These are phyloP conservation scores for Cytospora piceicola DNA, from an alignment of 2,329 filamentous ascomycete genomes.

Conservation along the genomic window DNA sequence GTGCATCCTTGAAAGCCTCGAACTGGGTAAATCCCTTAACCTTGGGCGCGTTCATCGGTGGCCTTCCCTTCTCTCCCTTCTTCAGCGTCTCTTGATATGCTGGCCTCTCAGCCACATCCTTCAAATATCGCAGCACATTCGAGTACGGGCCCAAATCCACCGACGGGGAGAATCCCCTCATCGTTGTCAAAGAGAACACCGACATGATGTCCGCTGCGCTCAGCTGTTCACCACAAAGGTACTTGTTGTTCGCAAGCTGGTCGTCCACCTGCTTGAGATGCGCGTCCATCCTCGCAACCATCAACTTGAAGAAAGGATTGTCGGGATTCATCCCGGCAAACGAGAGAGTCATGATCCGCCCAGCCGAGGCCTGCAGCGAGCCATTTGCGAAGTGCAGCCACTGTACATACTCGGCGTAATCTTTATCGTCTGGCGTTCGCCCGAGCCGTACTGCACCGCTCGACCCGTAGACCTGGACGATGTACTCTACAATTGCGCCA, in stretches of 20 bases:
- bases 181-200: slow-evolving; percentile 63
- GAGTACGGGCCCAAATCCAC: slow-evolving; percentile 47
- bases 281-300: slow-evolving; percentile 37
- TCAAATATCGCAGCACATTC: slow-evolving; percentile 51
- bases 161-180: slow-evolving; percentile 54
- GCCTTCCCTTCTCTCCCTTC: slow-evolving; percentile 54
- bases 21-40: slow-evolving; percentile 26
- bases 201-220: slow-evolving; percentile 70
- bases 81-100: slow-evolving; percentile 52
- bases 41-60: slow-evolving; percentile 33
- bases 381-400: slow-evolving; percentile 65
- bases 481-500: slow-evolving; percentile 64
- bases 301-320: slow-evolving; percentile 33
- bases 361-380: slow-evolving; percentile 22
- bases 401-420: slow-evolving; percentile 65
- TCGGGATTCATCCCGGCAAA: slow-evolving; percentile 40
- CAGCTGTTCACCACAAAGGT: slow-evolving; percentile 64
- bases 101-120: slow-evolving; percentile 48
- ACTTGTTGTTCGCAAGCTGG: slow-evolving; percentile 51
- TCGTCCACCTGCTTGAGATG: slow-evolving; percentile 51
- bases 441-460: slow-evolving; percentile 11
- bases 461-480: slow-evolving; percentile 45
- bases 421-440: slow-evolving; percentile 53
- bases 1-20: slow-evolving; percentile 2
- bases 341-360: slow-evolving; percentile 41